Conservation (phyloP, 352 stramenopile genomes). For the Aphanomyces euteiches region DNA sequence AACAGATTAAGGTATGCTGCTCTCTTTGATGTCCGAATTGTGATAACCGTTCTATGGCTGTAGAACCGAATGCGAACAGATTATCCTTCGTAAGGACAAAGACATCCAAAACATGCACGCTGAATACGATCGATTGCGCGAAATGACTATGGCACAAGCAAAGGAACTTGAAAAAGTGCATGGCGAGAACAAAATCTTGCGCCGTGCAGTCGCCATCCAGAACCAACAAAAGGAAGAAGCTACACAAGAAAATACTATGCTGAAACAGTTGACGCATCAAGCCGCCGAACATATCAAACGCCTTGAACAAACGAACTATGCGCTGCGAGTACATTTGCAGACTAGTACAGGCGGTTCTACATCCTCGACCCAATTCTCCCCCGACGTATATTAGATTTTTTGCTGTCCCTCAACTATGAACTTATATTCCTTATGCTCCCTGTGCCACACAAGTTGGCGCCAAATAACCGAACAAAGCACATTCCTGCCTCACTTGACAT, state of each 20-base stretch:
- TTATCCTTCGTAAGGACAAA: slow-evolving; percentile 73
- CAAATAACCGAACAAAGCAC: no score
- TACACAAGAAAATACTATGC: slow-evolving; percentile 62
- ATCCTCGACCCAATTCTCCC: slow-evolving; percentile 14
- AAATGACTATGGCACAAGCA: slow-evolving; percentile 12
- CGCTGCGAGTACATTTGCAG: slow-evolving; percentile 78
- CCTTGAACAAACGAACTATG: slow-evolving; percentile 85
- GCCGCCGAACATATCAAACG: slow-evolving; percentile 82
- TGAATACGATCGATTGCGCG: slow-evolving; percentile 44
- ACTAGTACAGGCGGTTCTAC: slow-evolving; percentile 49
- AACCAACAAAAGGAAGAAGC: slow-evolving; percentile 85
- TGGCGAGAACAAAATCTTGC: slow-evolving; percentile 80
- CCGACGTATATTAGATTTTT: slow-evolving; percentile 25
- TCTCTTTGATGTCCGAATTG: slow-evolving; percentile 9
- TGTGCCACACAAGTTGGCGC: not conserved
- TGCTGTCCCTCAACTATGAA: not conserved
- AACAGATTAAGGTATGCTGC: slow-evolving; percentile 52
- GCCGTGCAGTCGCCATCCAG: slow-evolving; percentile 81
- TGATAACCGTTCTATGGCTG: not conserved
- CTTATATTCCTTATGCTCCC: not conserved
- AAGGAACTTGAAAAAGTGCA: slow-evolving; percentile 59
- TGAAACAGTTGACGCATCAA: slow-evolving; percentile 70
- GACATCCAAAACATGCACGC: slow-evolving; percentile 61
- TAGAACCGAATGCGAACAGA: slow-evolving; percentile 76
- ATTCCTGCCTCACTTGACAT: no score